phyloP scores from a whole-genome alignment of 345 rosid species.

The Orychophragmus violaceus region DNA sequence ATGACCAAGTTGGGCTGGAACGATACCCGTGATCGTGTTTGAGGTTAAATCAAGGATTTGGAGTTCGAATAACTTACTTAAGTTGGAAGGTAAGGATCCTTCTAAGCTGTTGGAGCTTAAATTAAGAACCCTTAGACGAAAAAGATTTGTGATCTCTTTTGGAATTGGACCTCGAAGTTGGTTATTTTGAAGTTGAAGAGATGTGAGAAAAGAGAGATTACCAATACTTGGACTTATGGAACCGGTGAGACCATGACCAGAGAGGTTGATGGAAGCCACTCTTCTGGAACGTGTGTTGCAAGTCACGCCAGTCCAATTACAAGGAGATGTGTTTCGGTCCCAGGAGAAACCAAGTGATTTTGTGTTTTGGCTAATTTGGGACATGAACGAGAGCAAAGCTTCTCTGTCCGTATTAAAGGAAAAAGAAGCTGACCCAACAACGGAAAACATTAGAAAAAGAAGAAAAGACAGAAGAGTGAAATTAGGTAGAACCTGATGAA shows the following conservation, averaged over 20 bases:
- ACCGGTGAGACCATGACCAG: conserved; percentile 30
- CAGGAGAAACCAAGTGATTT: conserved; percentile 33
- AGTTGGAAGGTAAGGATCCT: conserved; percentile 34
- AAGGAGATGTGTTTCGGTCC: conserved; percentile 35
- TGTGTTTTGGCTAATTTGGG: conserved; percentile 26
- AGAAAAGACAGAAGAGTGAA: neutral
- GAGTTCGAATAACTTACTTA: conserved; percentile 35
- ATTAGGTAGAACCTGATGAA: neutral
- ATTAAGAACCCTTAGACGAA: conserved; percentile 37
- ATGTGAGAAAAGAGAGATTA: conserved; percentile 43
- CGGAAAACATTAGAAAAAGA: neutral
- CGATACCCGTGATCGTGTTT: conserved; percentile 34
- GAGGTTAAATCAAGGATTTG: conserved; percentile 33
- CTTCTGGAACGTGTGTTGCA: conserved; percentile 30
- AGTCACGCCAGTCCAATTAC: conserved; percentile 47
- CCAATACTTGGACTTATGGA: conserved; percentile 41
- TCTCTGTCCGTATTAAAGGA: conserved; percentile 34
- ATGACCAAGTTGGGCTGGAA: conserved; percentile 31
- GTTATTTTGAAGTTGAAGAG: conserved; percentile 43
- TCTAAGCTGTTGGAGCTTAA: conserved; percentile 36
- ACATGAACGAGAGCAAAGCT: conserved; percentile 40
- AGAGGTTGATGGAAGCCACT: conserved; percentile 36
- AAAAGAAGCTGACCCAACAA: conserved; percentile 15
- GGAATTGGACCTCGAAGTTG: conserved; percentile 37
- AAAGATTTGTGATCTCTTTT: conserved; percentile 33